Evolutionary conservation across 495 filamentous ascomycete species (phyloP).

Genomic region (Astrocystis sublimbata): DNA sequence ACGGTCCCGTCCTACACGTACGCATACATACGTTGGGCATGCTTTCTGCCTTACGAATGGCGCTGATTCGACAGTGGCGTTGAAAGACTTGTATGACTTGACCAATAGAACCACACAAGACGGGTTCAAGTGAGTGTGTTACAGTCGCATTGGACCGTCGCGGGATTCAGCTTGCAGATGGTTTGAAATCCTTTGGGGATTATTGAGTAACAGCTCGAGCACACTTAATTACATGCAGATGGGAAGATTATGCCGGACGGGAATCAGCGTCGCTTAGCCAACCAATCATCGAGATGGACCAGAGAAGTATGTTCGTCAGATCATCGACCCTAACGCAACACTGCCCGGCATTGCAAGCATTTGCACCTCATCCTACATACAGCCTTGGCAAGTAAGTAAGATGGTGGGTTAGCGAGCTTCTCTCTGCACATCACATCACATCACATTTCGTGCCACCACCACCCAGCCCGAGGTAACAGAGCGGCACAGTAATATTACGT

Average conservation of each 20-base stretch:
- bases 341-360: not conserved
- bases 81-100: not conserved
- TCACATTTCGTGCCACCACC: too few relatives aligned
- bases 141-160: not conserved
- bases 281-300: not conserved
- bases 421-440: not conserved
- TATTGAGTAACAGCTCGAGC: not conserved
- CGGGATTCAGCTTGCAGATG: conserved; percentile 9
- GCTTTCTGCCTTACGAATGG: conserved; percentile 2
- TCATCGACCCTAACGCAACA: not conserved
- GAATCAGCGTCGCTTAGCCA: not conserved
- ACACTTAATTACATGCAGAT: conserved; percentile 2
- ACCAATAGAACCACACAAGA: not conserved
- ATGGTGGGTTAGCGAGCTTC: too few relatives aligned
- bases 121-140: not conserved
- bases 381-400: not conserved
- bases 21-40: not conserved
- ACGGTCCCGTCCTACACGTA: not conserved
- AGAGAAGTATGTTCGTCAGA: not conserved
- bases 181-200: not conserved
- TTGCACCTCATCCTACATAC: not conserved
- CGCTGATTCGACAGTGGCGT: not conserved
- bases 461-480: conserved; percentile 1
- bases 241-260: not conserved
- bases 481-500: not conserved